These are phyloP conservation scores for Platanthera guangdongensis DNA, from an alignment of 106 monocot genomes.

Conservation along the genomic window DNA sequence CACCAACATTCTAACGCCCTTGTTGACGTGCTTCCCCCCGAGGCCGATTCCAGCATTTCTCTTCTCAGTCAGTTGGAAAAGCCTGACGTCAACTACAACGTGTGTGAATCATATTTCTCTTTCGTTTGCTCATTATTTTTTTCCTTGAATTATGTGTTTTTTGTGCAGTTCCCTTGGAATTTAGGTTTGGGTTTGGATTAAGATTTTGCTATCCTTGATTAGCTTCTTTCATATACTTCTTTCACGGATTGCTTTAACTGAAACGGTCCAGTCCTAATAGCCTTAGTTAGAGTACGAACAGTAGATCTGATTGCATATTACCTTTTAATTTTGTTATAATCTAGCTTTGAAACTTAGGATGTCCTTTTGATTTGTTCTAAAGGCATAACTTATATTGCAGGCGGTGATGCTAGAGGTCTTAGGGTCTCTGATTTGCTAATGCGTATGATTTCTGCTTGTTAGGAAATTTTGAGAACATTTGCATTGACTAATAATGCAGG, in stretches of 20 bases:
- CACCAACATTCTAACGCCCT: constrained; percentile 96
- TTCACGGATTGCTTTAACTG: neutral
- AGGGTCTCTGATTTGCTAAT: too few species aligned
- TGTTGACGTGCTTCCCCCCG: constrained; percentile 84
- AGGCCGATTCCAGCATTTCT: constrained; percentile 94
- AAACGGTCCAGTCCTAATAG: neutral
- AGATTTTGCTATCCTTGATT: neutral
- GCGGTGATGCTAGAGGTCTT: neutral
- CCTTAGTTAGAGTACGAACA: neutral
- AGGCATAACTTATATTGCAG: neutral
- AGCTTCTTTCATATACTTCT: neutral
- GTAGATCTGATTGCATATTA: neutral
- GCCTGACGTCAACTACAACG: constrained; percentile 57
- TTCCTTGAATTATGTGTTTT: too few species aligned
- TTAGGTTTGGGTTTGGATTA: neutral
- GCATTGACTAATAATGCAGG: too few species aligned
- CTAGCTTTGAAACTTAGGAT: neutral
- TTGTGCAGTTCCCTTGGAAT: neutral
- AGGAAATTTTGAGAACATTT: too few species aligned
- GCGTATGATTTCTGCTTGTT: too few species aligned
- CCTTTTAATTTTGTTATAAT: neutral
- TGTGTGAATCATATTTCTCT: constrained; percentile 11
- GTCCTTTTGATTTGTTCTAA: neutral
- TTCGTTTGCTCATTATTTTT: neutral
- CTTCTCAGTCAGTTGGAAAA: constrained; percentile 63